A percentile compares a stretch with the other conserved stretches of the same genome.
These are phyloP conservation scores for Fagus crenata DNA, from an alignment of 306 rosid species.

Conservation along the genomic window DNA sequence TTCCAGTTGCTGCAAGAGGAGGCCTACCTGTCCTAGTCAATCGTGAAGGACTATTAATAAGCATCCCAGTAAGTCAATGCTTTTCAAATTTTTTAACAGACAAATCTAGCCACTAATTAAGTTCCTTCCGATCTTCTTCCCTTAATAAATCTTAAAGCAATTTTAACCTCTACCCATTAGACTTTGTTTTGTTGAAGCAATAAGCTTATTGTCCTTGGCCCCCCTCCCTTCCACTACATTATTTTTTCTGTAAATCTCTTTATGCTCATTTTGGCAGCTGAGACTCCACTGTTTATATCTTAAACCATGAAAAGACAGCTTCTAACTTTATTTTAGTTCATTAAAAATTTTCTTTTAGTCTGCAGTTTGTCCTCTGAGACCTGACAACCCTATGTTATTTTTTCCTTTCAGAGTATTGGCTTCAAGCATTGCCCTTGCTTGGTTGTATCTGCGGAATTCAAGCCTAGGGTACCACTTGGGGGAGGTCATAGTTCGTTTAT, in stretches of 20 bases:
- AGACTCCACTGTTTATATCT: neutral
- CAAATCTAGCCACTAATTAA: neutral
- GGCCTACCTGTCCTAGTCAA: conserved; percentile 73
- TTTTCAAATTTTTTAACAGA: neutral
- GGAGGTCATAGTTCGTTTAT: conserved; percentile 80
- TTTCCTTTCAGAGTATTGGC: conserved; percentile 57
- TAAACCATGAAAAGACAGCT: neutral
- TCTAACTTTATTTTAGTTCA: neutral
- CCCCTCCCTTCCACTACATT: neutral
- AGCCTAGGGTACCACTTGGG: conserved; percentile 78
- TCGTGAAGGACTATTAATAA: conserved; percentile 55
- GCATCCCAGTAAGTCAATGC: conserved; percentile 71
- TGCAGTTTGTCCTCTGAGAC: conserved; percentile 11
- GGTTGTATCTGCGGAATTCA: conserved; percentile 56
- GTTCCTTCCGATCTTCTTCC: neutral
- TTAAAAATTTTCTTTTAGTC: conserved; percentile 7
- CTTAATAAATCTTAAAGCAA: neutral
- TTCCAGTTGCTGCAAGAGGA: conserved; percentile 88
- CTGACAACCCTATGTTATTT: conserved; percentile 23
- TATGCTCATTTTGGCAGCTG: neutral
- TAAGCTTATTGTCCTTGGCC: neutral
- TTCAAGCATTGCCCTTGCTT: conserved; percentile 69
- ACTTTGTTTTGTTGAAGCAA: neutral
- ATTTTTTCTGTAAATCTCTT: neutral
- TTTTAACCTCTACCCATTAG: neutral